A percentile compares a stretch with the other conserved stretches of the same genome.
Conservation (phyloP, 371 early-diverging fungal genomes). For the Mucor sp. region DNA sequence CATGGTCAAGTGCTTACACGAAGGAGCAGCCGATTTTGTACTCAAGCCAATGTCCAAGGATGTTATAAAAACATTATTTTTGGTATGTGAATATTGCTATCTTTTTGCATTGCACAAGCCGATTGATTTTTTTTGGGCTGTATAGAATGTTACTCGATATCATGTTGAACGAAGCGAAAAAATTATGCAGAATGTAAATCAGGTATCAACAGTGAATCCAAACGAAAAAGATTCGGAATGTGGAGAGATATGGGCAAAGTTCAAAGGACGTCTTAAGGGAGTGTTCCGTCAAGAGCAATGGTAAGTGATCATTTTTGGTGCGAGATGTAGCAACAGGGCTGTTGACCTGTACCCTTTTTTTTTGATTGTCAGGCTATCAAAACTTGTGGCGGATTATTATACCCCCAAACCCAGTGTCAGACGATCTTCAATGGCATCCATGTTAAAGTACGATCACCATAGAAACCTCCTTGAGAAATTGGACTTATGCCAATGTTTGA, state of each 20-base stretch:
- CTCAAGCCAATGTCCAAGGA: conserved; percentile 55
- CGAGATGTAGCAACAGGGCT: background rate
- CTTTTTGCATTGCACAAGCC: background rate
- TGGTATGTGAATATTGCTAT: conserved; percentile 36
- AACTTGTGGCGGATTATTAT: conserved; percentile 38
- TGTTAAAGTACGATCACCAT: conserved; percentile 16
- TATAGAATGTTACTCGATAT: conserved; percentile 34
- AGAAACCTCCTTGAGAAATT: background rate
- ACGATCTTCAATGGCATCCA: conserved; percentile 23
- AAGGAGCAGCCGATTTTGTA: conserved; percentile 62
- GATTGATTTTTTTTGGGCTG: background rate
- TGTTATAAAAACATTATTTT: conserved; percentile 53
- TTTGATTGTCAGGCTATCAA: conserved; percentile 26
- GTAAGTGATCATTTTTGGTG: conserved; percentile 4
- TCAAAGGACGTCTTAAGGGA: conserved; percentile 37
- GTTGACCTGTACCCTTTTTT: background rate
- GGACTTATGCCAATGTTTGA: background rate
- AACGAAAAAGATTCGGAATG: background rate
- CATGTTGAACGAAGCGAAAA: background rate
- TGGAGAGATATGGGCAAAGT: conserved; percentile 37
- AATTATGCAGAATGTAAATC: background rate
- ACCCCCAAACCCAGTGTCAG: conserved; percentile 32
- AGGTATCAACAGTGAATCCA: background rate
- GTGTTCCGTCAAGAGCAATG: conserved; percentile 36
- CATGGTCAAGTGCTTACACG: conserved; percentile 48